Evolutionary conservation across 306 rosid species (phyloP), one percentile per base, ranked within the genome.

Genomic region (Gastrolobium bilobum): DNA sequence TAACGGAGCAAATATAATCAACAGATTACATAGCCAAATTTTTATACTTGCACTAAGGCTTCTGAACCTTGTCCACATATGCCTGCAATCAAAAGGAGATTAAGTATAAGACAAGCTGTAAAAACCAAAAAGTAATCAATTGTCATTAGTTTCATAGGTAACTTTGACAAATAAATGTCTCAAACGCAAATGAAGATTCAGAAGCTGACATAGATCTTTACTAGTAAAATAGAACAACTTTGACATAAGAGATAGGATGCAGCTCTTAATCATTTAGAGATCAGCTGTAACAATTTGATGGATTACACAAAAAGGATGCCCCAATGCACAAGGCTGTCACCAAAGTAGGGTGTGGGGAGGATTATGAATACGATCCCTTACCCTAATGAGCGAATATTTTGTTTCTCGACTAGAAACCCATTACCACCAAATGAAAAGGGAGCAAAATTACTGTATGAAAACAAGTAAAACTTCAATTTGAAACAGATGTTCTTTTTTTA

Each of bases 51-150:
- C 64, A 74, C 79, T 83, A 87, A n/a, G 82, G 84, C 89, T 92
- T 92, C 76, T 87, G 96, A 84, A 51, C 63, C 86, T 88, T 90
- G 61, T 88, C 97, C 79, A 92, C 91, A 67, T 90, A 92, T 56
- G 96, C 97, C 97, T 92, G 88, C 88, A 83, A 68, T 67, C 82
- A 82, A 74, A 68, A 13, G 68, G 15, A 52, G 54, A 77, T 51
- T 43, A 52, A 67, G 8, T 4, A 10, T 7, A 61, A 44, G 79
- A 60, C 75, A 64, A 15, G 54, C 15, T 64, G 44, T 11, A 42
- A 66, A 58, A 48, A 57, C 9, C 35, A 39, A 30, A 30, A 33
- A 30, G 39, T 59, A 33, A 77, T 60, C 71, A 70, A 48, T 10
- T 31, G 30, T 33, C 39, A 11, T 53, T 30, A 20, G 85, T 53